phyloP scores from a whole-genome alignment of 169 alveolate genomes.

The Amoebophrya sp. region DNA sequence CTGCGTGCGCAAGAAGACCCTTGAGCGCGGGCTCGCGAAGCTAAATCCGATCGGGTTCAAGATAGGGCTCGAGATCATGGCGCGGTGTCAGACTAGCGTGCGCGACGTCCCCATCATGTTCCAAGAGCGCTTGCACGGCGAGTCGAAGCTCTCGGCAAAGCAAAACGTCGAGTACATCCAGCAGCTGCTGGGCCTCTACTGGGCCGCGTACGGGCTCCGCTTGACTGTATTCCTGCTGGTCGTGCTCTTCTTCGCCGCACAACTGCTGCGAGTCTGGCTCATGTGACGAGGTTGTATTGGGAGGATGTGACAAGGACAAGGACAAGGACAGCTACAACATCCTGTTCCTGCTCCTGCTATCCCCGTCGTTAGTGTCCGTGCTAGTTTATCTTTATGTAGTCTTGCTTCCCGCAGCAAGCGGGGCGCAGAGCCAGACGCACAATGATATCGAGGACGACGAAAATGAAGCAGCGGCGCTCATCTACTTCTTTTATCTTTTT shows the following conservation, averaged over 20 bases:
- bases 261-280: no score
- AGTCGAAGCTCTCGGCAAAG: conserved; percentile 1
- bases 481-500: no score
- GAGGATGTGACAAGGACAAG: no score
- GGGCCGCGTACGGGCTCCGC: background rate
- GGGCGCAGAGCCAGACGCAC: no score
- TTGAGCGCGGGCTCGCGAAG: background rate
- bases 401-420: no score
- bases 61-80: conserved; percentile 11
- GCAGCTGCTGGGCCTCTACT: background rate
- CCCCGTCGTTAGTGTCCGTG: no score
- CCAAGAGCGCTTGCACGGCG: conserved; percentile 10
- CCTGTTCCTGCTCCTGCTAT: no score
- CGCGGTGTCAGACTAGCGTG: background rate
- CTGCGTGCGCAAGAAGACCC: background rate
- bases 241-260: background rate
- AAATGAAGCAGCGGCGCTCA: no score
- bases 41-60: conserved; percentile 8
- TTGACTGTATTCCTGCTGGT: background rate
- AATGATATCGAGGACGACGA: no score
- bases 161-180: conserved; percentile 3
- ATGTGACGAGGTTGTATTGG: no score
- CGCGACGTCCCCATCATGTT: conserved; percentile 8
- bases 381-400: no score
- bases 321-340: no score